Conservation (phyloP, 2,329 filamentous ascomycete genomes). For the Cladosporium austrohemisphaericum region DNA sequence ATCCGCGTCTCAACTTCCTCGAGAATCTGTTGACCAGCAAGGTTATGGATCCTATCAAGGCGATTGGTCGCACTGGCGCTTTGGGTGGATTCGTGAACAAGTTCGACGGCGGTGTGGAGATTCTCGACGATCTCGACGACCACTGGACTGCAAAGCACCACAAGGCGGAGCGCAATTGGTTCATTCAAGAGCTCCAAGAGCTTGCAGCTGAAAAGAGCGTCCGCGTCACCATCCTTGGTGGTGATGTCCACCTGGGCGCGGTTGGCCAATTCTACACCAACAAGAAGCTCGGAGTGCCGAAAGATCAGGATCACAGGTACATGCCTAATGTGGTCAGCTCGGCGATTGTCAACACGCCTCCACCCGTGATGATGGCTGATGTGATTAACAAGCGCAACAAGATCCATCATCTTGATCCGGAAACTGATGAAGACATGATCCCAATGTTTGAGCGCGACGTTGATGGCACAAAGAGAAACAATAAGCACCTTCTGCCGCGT, state of each 20-base stretch:
- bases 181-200: constrained; percentile 89
- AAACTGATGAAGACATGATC: constrained; percentile 95
- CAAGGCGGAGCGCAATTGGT: constrained; percentile 80
- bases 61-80: constrained; percentile 74
- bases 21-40: constrained; percentile 74
- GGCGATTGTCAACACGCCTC: constrained; percentile 88
- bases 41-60: constrained; percentile 84
- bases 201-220: constrained; percentile 89
- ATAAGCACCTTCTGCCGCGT: constrained; percentile 81
- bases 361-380: constrained; percentile 82
- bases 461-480: constrained; percentile 84
- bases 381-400: constrained; percentile 91
- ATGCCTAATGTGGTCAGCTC: constrained; percentile 96
- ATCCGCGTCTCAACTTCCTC: constrained; percentile 52
- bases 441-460: constrained; percentile 87
- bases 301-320: constrained; percentile 90
- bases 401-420: constrained; percentile 58
- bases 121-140: constrained; percentile 87
- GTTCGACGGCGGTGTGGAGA: constrained; percentile 87
- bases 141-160: constrained; percentile 97
- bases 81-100: constrained; percentile 79
- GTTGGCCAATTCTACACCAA: constrained; percentile 95
- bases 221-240: constrained; percentile 85
- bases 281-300: constrained; percentile 73
- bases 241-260: constrained; percentile 89